phyloP scores from a whole-genome alignment of 2,329 filamentous ascomycete species.

The Botrytis fabae region DNA sequence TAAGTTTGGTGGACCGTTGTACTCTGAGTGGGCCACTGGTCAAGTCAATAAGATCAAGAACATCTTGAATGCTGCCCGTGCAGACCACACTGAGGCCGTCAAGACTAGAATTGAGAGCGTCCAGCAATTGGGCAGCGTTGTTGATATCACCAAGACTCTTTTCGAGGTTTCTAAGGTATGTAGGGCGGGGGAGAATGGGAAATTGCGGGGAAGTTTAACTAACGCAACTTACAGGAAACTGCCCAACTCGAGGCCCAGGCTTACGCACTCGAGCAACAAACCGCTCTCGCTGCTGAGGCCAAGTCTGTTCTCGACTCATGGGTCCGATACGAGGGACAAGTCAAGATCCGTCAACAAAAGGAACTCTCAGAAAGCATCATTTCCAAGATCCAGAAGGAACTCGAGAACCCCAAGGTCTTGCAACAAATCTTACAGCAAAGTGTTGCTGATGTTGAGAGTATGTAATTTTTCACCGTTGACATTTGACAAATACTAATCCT shows the following conservation, averaged over 20 bases:
- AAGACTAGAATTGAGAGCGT: slow-evolving; percentile 93
- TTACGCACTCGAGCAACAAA: slow-evolving; percentile 96
- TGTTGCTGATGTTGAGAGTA: slow-evolving; percentile 94
- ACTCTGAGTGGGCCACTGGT: slow-evolving; percentile 86
- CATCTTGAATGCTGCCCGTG: slow-evolving; percentile 91
- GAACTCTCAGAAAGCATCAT: slow-evolving; percentile 93
- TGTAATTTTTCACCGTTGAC: slow-evolving; percentile 40
- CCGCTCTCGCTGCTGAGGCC: slow-evolving; percentile 86
- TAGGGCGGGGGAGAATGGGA: background rate
- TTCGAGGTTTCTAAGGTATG: slow-evolving; percentile 97
- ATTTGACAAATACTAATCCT: slow-evolving; percentile 41
- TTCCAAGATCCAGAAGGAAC: slow-evolving; percentile 97
- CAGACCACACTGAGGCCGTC: slow-evolving; percentile 93
- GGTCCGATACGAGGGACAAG: slow-evolving; percentile 97
- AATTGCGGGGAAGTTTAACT: slow-evolving; percentile 1
- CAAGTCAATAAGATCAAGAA: slow-evolving; percentile 91
- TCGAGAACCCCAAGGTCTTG: slow-evolving; percentile 94
- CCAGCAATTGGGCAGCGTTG: slow-evolving; percentile 88
- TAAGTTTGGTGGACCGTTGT: slow-evolving; percentile 90
- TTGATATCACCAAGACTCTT: slow-evolving; percentile 94
- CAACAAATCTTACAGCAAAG: slow-evolving; percentile 99
- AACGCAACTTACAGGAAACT: slow-evolving; percentile 62
- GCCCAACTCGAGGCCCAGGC: slow-evolving; percentile 93
- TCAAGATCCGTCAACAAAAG: slow-evolving; percentile 97
- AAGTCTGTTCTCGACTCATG: slow-evolving; percentile 96